Conservation (phyloP, 2,329 filamentous ascomycete genomes). For the Corniculantispora saksenae region DNA sequence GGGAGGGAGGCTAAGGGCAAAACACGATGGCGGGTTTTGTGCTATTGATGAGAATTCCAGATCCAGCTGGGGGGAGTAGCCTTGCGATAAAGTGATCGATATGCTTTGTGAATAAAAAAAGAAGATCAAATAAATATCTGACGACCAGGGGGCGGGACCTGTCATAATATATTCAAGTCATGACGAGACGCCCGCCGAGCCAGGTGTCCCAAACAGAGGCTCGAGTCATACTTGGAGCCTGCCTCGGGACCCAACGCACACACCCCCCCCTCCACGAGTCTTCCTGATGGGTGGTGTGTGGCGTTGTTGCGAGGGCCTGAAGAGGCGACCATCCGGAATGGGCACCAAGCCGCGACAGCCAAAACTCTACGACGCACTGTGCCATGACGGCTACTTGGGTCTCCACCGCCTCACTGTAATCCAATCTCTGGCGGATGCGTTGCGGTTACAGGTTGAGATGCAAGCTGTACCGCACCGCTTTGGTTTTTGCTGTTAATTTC, state of each 20-base stretch:
- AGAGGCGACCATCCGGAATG: slow-evolving; percentile 12
- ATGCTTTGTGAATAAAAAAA: background rate
- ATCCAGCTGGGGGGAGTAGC: slow-evolving; percentile 11
- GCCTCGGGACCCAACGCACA: slow-evolving; percentile 18
- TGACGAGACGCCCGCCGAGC: slow-evolving; percentile 1
- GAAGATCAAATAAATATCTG: background rate
- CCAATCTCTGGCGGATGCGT: background rate
- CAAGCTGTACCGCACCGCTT: background rate
- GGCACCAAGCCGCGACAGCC: background rate
- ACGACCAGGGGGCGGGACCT: background rate
- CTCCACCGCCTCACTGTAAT: background rate
- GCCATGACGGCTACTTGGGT: background rate
- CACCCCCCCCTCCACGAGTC: slow-evolving; percentile 1
- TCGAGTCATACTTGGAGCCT: slow-evolving; percentile 18
- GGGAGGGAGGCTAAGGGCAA: background rate
- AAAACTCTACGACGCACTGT: background rate
- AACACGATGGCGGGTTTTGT: background rate
- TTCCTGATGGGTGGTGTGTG: slow-evolving; percentile 1
- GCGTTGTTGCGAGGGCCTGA: background rate
- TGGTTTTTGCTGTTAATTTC: background rate
- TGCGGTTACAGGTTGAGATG: background rate
- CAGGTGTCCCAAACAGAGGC: slow-evolving; percentile 7
- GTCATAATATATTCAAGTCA: slow-evolving; percentile 14
- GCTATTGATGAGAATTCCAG: background rate
- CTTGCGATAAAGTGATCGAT: background rate